Percentiles rank a stretch among this genome's conserved stretches.
phyloP scores from a whole-genome alignment of 2,329 filamentous ascomycete genomes.

The Cadophora gregata region DNA sequence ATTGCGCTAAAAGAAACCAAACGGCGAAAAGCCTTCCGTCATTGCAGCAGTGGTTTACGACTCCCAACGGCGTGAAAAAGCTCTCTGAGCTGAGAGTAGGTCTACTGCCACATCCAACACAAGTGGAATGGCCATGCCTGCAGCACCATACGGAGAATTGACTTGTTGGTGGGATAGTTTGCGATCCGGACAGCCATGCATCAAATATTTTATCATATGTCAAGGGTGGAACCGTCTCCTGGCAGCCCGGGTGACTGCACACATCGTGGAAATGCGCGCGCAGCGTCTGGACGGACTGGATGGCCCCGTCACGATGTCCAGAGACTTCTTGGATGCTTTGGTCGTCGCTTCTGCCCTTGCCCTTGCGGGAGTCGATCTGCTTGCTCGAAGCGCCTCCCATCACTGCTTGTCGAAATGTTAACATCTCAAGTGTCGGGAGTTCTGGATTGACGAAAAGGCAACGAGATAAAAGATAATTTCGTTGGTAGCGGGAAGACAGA shows the following conservation, averaged over 20 bases:
- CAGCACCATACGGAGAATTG: constrained; percentile 27
- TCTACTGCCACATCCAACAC: constrained; percentile 30
- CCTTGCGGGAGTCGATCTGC: constrained; percentile 5
- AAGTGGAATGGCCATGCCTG: constrained; percentile 24
- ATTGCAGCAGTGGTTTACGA: constrained; percentile 35
- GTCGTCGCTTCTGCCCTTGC: constrained; percentile 6
- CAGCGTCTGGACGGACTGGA: constrained; percentile 10
- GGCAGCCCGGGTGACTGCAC: constrained; percentile 18
- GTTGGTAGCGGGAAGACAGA: not conserved
- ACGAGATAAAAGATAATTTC: not conserved
- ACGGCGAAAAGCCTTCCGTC: constrained; percentile 28
- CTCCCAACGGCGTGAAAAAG: constrained; percentile 33
- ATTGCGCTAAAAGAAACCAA: constrained; percentile 32
- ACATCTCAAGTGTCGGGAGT: not conserved
- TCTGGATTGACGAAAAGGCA: not conserved
- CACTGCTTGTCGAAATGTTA: constrained; percentile 7
- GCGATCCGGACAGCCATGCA: constrained; percentile 28
- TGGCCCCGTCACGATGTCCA: constrained; percentile 1
- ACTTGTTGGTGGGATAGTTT: constrained; percentile 30
- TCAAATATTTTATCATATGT: constrained; percentile 24
- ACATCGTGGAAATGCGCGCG: constrained; percentile 18
- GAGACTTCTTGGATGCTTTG: constrained; percentile 1
- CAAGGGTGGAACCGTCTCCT: not conserved
- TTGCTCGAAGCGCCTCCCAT: constrained; percentile 15
- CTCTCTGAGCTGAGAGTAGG: constrained; percentile 22